Percentiles rank a stretch among this genome's conserved stretches.
These are phyloP conservation scores for Phaeolepiota aurea DNA, from an alignment of 768 basidiomycete genomes.

Conservation along the genomic window DNA sequence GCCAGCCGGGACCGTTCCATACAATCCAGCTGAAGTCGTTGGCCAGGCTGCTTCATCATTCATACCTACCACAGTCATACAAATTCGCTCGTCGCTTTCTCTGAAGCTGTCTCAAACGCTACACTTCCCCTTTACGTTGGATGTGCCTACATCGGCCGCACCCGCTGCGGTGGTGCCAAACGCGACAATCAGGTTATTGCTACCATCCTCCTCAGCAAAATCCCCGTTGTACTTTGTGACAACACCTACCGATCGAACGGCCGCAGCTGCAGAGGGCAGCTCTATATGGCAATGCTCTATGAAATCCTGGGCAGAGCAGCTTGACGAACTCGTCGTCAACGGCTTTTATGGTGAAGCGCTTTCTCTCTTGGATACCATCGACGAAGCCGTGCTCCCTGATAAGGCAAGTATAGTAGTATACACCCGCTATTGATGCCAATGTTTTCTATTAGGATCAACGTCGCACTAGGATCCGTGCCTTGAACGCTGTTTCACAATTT, in stretches of 20 bases:
- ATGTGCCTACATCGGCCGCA: conserved; percentile 14
- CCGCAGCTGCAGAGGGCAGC: conserved; percentile 62
- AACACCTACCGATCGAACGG: conserved; percentile 66
- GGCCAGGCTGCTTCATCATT: conserved; percentile 23
- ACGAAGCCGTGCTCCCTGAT: conserved; percentile 49
- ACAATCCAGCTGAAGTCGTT: conserved; percentile 7
- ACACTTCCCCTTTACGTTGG: conserved; percentile 48
- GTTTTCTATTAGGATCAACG: conserved; percentile 38
- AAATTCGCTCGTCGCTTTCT: conserved; percentile 67
- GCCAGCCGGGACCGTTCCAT: conserved; percentile 53
- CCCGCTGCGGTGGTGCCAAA: conserved; percentile 22
- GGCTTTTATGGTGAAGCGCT: conserved; percentile 74
- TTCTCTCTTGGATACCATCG: conserved; percentile 66
- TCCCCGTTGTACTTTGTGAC: conserved; percentile 56
- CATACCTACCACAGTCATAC: conserved; percentile 50
- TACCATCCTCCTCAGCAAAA: conserved; percentile 41
- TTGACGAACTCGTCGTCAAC: conserved; percentile 71
- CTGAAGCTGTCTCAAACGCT: conserved; percentile 52
- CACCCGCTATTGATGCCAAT: not conserved
- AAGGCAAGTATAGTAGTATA: conserved; percentile 35
- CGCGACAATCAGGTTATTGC: conserved; percentile 57
- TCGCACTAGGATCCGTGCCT: conserved; percentile 50
- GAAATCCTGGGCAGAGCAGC: conserved; percentile 69
- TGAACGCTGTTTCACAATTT: conserved; percentile 79
- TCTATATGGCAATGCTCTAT: conserved; percentile 71